phyloP scores from a whole-genome alignment of 345 rosid genomes.

The Melaleuca alternifolia region DNA sequence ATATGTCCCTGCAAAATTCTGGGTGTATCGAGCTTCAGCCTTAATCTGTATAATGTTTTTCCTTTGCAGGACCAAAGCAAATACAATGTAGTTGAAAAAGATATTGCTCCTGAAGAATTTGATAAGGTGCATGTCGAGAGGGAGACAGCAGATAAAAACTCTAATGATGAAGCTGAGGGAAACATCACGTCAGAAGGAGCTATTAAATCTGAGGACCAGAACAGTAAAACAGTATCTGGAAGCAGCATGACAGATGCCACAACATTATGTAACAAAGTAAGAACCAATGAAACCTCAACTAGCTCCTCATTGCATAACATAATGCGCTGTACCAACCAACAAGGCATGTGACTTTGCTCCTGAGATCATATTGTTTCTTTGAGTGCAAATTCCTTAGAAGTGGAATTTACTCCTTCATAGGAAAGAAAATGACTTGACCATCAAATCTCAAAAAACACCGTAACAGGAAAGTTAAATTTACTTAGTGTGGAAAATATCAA shows the following conservation, averaged over 20 bases:
- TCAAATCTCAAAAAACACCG: background rate
- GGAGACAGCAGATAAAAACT: background rate
- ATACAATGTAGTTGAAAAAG: background rate
- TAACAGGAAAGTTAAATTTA: background rate
- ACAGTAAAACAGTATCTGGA: background rate
- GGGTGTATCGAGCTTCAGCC: background rate
- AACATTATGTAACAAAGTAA: constrained; percentile 28
- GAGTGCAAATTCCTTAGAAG: background rate
- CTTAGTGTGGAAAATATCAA: background rate
- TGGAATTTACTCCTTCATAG: background rate
- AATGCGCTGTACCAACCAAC: background rate
- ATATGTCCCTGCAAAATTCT: background rate
- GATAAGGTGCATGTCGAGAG: background rate
- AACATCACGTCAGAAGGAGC: background rate
- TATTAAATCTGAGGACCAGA: background rate
- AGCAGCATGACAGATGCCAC: constrained; percentile 10
- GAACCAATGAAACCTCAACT: background rate
- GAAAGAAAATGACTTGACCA: background rate
- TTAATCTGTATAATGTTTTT: background rate
- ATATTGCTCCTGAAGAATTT: background rate
- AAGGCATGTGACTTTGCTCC: background rate
- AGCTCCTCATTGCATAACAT: background rate
- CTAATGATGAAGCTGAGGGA: background rate
- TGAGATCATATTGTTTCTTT: background rate
- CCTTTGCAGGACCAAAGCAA: background rate